These are phyloP conservation scores for Fusarium sulawesiense DNA, from an alignment of 2,329 filamentous ascomycete genomes.

Conservation along the genomic window DNA sequence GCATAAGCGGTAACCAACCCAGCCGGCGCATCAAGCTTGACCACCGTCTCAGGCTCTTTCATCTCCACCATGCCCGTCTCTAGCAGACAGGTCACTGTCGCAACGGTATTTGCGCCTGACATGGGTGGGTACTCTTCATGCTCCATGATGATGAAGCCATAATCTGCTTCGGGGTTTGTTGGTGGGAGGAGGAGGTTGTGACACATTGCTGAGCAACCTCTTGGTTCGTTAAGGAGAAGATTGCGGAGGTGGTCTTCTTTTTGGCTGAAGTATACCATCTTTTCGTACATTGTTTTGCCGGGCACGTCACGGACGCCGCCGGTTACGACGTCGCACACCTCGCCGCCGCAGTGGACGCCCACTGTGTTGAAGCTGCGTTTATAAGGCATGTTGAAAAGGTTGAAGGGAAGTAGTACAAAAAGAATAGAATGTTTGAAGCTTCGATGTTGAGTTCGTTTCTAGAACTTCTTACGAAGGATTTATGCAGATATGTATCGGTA, in stretches of 20 bases:
- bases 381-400: slow-evolving; percentile 11
- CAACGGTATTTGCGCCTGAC: slow-evolving; percentile 36
- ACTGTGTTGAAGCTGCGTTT: slow-evolving; percentile 38
- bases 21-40: slow-evolving; percentile 32
- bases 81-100: slow-evolving; percentile 19
- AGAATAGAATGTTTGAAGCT: not conserved
- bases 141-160: slow-evolving; percentile 41
- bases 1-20: slow-evolving; percentile 30
- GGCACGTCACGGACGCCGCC: slow-evolving; percentile 35
- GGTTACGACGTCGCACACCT: slow-evolving; percentile 37
- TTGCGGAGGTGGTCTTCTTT: slow-evolving; percentile 27
- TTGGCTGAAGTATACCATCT: slow-evolving; percentile 33
- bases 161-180: slow-evolving; percentile 31
- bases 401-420: rapidly evolving
- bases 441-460: not conserved
- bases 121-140: slow-evolving; percentile 37
- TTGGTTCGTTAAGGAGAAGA: slow-evolving; percentile 31
- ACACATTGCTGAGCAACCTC: slow-evolving; percentile 32
- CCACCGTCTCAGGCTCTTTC: slow-evolving; percentile 30
- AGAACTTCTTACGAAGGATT: not conserved
- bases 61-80: slow-evolving; percentile 37
- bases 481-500: not conserved
- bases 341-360: slow-evolving; percentile 32
- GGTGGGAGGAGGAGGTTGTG: slow-evolving; percentile 31
- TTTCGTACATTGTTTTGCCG: slow-evolving; percentile 34